Conservation (phyloP, 2,329 filamentous ascomycete species). For the Cercospora berteroae region DNA sequence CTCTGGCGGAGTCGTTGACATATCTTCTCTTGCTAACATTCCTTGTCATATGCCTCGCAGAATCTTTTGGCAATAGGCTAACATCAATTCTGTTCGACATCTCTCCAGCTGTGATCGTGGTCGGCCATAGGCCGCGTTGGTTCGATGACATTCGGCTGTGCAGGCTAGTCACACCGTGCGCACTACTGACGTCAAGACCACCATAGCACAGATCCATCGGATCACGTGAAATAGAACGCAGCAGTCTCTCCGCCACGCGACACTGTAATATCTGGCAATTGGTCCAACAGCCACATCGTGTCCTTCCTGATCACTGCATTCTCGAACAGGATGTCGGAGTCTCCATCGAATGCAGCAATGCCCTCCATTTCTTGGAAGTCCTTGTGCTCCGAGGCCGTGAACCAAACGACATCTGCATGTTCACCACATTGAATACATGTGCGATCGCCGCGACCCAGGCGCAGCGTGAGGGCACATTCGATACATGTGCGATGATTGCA, state of each 20-base stretch:
- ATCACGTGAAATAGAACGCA: not conserved
- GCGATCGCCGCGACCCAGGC: not conserved
- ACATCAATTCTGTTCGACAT: too few species aligned
- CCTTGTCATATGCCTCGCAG: too few species aligned
- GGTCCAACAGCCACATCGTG: not conserved
- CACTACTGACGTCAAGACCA: too few species aligned
- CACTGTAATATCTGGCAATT: not conserved
- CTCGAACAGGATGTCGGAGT: not conserved
- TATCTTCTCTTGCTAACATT: too few species aligned
- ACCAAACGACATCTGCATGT: not conserved
- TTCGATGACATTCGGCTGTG: too few species aligned
- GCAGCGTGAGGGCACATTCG: not conserved
- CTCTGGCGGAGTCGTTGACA: too few species aligned
- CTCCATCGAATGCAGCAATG: not conserved
- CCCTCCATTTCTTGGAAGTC: not conserved
- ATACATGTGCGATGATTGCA: constrained; percentile 10
- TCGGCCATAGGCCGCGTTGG: too few species aligned
- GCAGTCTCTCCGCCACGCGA: not conserved
- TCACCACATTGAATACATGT: not conserved
- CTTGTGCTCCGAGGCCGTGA: not conserved
- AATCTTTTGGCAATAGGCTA: too few species aligned
- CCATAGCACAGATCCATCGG: too few species aligned
- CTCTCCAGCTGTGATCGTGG: too few species aligned
- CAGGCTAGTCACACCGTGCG: too few species aligned
- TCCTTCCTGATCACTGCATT: not conserved